Conservation (phyloP, 768 basidiomycete genomes). For the Phylloporus sp. region DNA sequence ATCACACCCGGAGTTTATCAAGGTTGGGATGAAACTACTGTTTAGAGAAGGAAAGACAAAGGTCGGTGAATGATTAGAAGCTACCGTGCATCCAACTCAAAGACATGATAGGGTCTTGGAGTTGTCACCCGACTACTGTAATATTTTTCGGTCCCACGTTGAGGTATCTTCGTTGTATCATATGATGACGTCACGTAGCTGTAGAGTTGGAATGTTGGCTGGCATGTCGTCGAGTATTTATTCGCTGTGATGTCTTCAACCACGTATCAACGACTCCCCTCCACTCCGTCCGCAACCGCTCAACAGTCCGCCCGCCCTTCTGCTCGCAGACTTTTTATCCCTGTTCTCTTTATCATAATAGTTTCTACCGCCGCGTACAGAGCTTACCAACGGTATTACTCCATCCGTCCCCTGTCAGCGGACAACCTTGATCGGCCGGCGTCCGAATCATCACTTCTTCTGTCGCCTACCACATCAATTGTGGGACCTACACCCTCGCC, state of each 20-base stretch:
- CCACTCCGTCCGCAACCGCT: no score
- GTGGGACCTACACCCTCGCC: constrained; percentile 13
- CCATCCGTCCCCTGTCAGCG: constrained; percentile 1
- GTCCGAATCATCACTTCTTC: constrained; percentile 4
- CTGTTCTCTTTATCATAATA: constrained; percentile 33
- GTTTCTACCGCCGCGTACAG: constrained; percentile 40
- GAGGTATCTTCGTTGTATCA: background rate
- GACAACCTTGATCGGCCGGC: constrained; percentile 16
- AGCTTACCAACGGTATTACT: constrained; percentile 36
- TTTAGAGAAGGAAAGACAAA: constrained; percentile 97
- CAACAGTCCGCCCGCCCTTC: no score
- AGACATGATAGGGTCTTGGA: constrained; percentile 56
- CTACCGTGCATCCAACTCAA: constrained; percentile 5
- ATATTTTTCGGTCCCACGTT: constrained; percentile 11
- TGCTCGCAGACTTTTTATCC: constrained; percentile 37
- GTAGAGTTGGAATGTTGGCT: constrained; percentile 17
- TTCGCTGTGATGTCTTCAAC: constrained; percentile 20
- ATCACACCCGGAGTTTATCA: constrained; percentile 85
- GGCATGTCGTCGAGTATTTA: constrained; percentile 3
- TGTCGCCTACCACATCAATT: constrained; percentile 3
- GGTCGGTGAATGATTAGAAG: constrained; percentile 36
- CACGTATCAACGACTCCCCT: constrained; percentile 16
- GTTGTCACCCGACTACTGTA: constrained; percentile 66
- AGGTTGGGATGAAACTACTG: constrained; percentile 88
- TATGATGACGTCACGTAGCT: constrained; percentile 18